Conservation (phyloP, 805 yeast genomes). For the Torulaspora delbrueckii region DNA sequence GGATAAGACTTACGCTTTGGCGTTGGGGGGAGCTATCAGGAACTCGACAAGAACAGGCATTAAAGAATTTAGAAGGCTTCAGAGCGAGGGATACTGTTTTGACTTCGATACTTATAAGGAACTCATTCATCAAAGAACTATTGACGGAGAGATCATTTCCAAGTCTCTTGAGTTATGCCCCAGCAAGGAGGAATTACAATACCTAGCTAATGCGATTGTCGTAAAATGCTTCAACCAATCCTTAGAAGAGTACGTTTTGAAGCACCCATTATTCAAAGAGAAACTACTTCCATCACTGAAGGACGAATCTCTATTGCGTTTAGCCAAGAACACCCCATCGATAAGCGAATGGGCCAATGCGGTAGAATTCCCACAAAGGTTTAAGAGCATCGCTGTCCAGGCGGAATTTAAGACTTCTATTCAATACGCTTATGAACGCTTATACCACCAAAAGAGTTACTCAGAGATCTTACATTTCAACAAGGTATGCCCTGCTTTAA, state of each 20-base stretch:
- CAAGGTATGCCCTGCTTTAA: constrained; percentile 24
- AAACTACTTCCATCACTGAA: constrained; percentile 21
- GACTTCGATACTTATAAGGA: constrained; percentile 33
- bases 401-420: constrained; percentile 27
- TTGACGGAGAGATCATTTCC: constrained; percentile 20
- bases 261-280: constrained; percentile 14
- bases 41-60: constrained; percentile 25
- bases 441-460: constrained; percentile 19
- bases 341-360: constrained; percentile 15
- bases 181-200: constrained; percentile 19
- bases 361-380: constrained; percentile 28
- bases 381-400: constrained; percentile 29
- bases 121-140: constrained; percentile 18
- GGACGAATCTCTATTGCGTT: constrained; percentile 24
- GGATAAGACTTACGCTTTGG: constrained; percentile 33
- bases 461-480: constrained; percentile 21
- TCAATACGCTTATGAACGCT: constrained; percentile 18
- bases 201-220: constrained; percentile 21
- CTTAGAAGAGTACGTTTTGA: constrained; percentile 16
- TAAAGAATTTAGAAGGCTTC: constrained; percentile 26
- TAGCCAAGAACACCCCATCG: constrained; percentile 16
- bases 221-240: constrained; percentile 10
- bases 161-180: constrained; percentile 18
- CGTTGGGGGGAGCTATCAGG: constrained; percentile 27
- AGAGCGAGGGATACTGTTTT: constrained; percentile 28